Percentiles rank a stretch among this genome's conserved stretches.
These are phyloP conservation scores for Breviolum minutum DNA, from an alignment of 73 alveolate species.

Conservation along the genomic window DNA sequence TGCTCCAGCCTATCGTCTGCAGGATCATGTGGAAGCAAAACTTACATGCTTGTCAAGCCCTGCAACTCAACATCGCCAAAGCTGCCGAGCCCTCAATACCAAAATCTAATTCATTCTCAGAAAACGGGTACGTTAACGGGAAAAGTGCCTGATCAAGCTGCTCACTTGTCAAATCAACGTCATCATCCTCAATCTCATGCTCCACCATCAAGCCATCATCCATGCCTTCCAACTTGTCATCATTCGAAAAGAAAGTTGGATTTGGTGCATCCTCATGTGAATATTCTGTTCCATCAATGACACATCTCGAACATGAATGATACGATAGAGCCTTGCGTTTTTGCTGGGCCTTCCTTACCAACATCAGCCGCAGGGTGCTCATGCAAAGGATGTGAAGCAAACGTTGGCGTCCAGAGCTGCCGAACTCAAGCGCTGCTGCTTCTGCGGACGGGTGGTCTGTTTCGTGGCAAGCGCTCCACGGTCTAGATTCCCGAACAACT, in stretches of 20 bases:
- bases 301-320: neutral
- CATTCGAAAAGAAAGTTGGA: neutral
- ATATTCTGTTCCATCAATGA: neutral
- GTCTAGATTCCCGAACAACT: too few species aligned
- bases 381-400: too few species aligned
- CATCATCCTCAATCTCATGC: neutral
- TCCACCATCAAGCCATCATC: neutral
- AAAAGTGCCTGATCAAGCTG: neutral
- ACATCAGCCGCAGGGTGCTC: too few species aligned
- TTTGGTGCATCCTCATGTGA: neutral
- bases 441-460: too few species aligned
- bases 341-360: neutral
- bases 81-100: neutral
- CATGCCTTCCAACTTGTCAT: neutral
- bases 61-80: neutral
- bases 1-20: neutral
- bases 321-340: neutral
- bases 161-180: neutral
- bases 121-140: neutral
- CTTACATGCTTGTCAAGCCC: neutral
- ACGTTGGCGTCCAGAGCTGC: too few species aligned
- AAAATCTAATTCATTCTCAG: neutral
- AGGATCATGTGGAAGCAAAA: neutral
- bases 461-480: too few species aligned
- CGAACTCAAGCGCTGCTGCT: too few species aligned